phyloP scores from a whole-genome alignment of 495 filamentous ascomycete genomes.

The Podospora fimiseda region DNA sequence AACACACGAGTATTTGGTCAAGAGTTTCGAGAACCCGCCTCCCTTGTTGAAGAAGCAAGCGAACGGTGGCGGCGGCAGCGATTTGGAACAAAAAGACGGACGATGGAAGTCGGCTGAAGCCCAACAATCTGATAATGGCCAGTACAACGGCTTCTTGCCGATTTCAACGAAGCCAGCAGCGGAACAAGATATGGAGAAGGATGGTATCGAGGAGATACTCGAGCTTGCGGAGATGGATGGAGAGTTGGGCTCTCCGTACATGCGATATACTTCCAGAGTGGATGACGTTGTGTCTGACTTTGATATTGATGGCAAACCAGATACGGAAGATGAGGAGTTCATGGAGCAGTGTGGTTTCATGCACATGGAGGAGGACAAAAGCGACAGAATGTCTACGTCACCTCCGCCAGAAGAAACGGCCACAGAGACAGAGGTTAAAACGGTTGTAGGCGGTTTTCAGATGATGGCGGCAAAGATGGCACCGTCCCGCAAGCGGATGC shows the following conservation, averaged over 20 bases:
- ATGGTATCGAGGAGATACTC: constrained; percentile 24
- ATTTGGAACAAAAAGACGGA: constrained; percentile 48
- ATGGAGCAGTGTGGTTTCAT: constrained; percentile 5
- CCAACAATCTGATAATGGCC: constrained; percentile 33
- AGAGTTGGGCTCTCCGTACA: constrained; percentile 15
- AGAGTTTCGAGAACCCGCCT: constrained; percentile 70
- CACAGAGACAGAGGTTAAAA: constrained; percentile 13
- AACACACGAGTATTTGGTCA: constrained; percentile 64
- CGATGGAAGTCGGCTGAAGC: constrained; percentile 70
- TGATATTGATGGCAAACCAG: constrained; percentile 23
- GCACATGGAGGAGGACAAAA: constrained; percentile 3
- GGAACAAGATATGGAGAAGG: constrained; percentile 15
- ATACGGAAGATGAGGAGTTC: constrained; percentile 20
- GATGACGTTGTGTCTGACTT: constrained; percentile 25
- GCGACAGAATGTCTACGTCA: constrained; percentile 8
- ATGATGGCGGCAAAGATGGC: constrained; percentile 23
- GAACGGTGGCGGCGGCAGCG: constrained; percentile 38
- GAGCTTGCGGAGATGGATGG: constrained; percentile 33
- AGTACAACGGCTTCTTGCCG: constrained; percentile 30
- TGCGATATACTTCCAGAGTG: constrained; percentile 20
- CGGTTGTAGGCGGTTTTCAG: constrained; percentile 20
- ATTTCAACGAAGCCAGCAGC: constrained; percentile 17
- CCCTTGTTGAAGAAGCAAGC: constrained; percentile 48
- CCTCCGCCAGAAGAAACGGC: constrained; percentile 19
- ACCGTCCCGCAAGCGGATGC: constrained; percentile 54